Percentiles rank a stretch among this genome's conserved stretches.
phyloP scores from a whole-genome alignment of 768 basidiomycete genomes.

The Boletus tomentosulus region DNA sequence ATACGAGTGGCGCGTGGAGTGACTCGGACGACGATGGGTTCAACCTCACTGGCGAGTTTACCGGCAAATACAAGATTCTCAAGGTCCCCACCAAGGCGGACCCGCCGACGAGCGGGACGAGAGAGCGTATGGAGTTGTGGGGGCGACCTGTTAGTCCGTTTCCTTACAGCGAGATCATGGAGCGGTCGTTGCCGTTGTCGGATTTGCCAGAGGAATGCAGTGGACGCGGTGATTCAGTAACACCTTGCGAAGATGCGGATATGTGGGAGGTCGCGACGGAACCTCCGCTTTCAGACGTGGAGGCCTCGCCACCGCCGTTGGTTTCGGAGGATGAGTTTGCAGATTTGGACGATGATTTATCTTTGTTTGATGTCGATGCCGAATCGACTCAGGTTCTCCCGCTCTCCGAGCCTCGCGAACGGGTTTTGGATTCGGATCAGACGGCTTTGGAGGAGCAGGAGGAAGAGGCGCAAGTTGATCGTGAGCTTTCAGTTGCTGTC shows the following conservation, averaged over 20 bases:
- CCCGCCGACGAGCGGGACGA: conserved; percentile 43
- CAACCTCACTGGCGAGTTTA: conserved; percentile 54
- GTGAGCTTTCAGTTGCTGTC: conserved; percentile 32
- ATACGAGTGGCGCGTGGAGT: conserved; percentile 18
- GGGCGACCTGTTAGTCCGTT: conserved; percentile 70
- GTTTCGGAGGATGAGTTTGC: conserved; percentile 20
- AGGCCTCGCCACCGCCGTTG: conserved; percentile 2
- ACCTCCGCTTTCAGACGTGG: conserved; percentile 15
- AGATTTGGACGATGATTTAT: conserved; percentile 13
- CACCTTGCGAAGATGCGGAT: conserved; percentile 4
- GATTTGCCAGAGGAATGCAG: conserved; percentile 8
- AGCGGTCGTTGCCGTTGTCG: conserved; percentile 22
- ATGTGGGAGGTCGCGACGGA: conserved; percentile 23
- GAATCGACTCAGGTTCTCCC: conserved; percentile 15
- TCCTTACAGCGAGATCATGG: conserved; percentile 38
- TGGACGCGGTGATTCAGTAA: not conserved
- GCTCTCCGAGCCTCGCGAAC: not conserved
- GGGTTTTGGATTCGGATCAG: conserved; percentile 12
- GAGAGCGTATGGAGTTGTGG: conserved; percentile 52
- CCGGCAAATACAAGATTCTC: conserved; percentile 56
- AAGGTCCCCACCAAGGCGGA: conserved; percentile 60
- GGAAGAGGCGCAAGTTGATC: conserved; percentile 34
- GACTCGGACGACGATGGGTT: conserved; percentile 32
- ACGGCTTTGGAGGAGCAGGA: conserved; percentile 21
- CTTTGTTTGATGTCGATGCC: conserved; percentile 11